phyloP scores from a whole-genome alignment of 345 rosid genomes.

The Citrus sp. region DNA sequence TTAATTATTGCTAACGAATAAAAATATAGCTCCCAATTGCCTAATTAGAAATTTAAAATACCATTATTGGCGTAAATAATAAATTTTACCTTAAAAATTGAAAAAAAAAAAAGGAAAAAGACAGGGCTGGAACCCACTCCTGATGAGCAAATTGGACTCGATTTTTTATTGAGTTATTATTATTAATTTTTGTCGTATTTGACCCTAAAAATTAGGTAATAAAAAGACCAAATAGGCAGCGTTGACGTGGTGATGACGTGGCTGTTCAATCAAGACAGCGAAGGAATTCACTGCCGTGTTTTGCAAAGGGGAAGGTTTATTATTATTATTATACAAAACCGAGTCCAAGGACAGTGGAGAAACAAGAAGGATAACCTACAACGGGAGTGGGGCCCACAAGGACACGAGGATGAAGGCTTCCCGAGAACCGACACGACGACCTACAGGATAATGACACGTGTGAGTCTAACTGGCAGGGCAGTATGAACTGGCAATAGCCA shows the following conservation, averaged over 20 bases:
- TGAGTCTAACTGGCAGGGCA: background rate
- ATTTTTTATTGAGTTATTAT: background rate
- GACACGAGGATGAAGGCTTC: background rate
- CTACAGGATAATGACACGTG: conserved; percentile 6
- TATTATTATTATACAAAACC: too few species aligned
- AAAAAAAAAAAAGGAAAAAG: background rate
- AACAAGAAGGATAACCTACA: background rate
- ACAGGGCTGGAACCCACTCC: background rate
- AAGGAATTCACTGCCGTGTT: background rate
- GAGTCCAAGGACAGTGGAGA: too few species aligned
- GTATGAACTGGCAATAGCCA: background rate
- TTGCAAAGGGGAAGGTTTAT: too few species aligned
- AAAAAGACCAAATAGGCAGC: too few species aligned
- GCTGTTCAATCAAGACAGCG: background rate
- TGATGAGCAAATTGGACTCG: background rate
- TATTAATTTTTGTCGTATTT: background rate
- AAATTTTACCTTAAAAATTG: background rate
- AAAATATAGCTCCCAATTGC: background rate
- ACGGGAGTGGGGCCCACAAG: background rate
- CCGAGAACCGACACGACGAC: background rate
- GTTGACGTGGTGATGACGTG: background rate
- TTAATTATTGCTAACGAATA: background rate
- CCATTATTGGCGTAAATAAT: background rate
- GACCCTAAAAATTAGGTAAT: background rate
- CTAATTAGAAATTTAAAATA: background rate